phyloP scores from a whole-genome alignment of 805 yeast species.

The Wickerhamiella musiphila region DNA sequence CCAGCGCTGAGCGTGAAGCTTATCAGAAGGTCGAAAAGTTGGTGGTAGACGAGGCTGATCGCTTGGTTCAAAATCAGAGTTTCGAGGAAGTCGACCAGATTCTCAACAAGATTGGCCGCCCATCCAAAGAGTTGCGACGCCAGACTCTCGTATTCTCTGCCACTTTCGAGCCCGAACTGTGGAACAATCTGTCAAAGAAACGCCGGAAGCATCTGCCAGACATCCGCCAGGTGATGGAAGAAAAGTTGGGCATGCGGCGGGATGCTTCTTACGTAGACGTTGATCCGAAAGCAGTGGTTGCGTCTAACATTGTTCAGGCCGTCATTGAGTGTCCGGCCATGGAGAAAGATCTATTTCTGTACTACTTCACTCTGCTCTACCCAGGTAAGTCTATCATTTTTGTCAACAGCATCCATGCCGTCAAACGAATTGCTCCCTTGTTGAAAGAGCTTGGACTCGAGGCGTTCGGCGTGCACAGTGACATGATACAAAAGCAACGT shows the following conservation, averaged over 20 bases:
- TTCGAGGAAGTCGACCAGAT: constrained; percentile 82
- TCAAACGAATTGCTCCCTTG: constrained; percentile 65
- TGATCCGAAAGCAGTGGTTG: constrained; percentile 68
- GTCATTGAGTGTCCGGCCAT: constrained; percentile 78
- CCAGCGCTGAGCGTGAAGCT: constrained; percentile 22
- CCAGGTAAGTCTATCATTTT: constrained; percentile 84
- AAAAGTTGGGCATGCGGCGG: constrained; percentile 53
- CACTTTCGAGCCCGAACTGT: constrained; percentile 70
- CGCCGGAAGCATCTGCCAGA: constrained; percentile 28
- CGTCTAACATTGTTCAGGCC: constrained; percentile 63
- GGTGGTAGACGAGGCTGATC: constrained; percentile 91
- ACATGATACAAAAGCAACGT: constrained; percentile 90
- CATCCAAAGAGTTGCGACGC: constrained; percentile 27
- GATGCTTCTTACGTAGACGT: constrained; percentile 63
- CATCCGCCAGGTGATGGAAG: constrained; percentile 45
- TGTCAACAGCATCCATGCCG: constrained; percentile 90
- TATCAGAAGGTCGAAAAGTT: constrained; percentile 30
- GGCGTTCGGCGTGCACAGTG: constrained; percentile 69
- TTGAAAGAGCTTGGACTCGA: constrained; percentile 49
- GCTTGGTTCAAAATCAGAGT: constrained; percentile 88
- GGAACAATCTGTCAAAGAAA: constrained; percentile 46
- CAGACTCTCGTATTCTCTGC: constrained; percentile 94
- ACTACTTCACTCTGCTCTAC: constrained; percentile 70
- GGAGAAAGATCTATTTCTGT: constrained; percentile 78
- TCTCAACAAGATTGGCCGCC: constrained; percentile 44